Evolutionary conservation across 2,329 filamentous ascomycete species (phyloP).

Genomic region (Penicillium concentricum): DNA sequence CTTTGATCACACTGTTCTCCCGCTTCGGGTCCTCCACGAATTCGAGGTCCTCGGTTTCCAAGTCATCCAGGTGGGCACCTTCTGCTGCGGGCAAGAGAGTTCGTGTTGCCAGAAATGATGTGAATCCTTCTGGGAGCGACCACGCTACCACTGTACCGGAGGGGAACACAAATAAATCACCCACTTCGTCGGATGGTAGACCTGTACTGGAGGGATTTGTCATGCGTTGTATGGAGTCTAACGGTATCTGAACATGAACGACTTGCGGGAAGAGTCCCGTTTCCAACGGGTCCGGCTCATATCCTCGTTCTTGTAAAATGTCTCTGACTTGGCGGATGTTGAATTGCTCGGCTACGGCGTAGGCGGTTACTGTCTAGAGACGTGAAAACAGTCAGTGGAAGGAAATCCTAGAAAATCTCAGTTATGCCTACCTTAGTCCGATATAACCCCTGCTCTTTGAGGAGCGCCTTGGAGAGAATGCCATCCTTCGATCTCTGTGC

Average conservation of each 20-base stretch:
- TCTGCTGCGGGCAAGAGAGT: constrained; percentile 74
- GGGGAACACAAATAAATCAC: constrained; percentile 93
- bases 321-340: constrained; percentile 58
- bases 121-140: constrained; percentile 76
- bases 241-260: constrained; percentile 57
- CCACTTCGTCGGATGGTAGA: constrained; percentile 52
- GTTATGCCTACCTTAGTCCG: constrained; percentile 36
- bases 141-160: constrained; percentile 92
- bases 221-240: constrained; percentile 46
- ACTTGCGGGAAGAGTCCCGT: constrained; percentile 66
- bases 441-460: constrained; percentile 36
- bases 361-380: constrained; percentile 58
- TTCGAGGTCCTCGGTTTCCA: constrained; percentile 88
- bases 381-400: constrained; percentile 5
- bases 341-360: constrained; percentile 67
- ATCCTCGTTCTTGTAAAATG: constrained; percentile 59
- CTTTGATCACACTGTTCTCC: constrained; percentile 75
- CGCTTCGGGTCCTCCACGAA: constrained; percentile 73
- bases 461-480: constrained; percentile 49
- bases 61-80: constrained; percentile 66
- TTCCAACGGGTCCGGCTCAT: constrained; percentile 60
- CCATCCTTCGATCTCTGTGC: constrained; percentile 65
- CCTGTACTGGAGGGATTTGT: constrained; percentile 41
- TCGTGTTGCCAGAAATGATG: constrained; percentile 66
- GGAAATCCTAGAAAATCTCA: background rate